These are phyloP conservation scores for Epichloe baconii DNA, from an alignment of 2,329 filamentous ascomycete species.

Conservation along the genomic window DNA sequence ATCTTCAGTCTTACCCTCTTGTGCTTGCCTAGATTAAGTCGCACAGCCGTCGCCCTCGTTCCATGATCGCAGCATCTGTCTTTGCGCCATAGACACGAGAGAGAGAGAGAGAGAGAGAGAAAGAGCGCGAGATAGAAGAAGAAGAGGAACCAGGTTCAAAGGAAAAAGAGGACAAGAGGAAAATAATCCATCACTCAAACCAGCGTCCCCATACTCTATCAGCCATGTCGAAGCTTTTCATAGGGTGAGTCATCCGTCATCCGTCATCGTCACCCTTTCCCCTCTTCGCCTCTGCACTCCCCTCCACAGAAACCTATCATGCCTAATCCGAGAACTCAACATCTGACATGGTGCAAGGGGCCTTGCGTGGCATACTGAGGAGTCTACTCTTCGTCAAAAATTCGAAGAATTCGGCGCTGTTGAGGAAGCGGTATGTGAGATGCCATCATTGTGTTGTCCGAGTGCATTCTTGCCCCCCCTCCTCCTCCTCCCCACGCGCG, in stretches of 20 bases:
- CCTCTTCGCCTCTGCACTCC: constrained; percentile 1
- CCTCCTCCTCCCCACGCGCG: neutral
- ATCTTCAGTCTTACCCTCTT: constrained; percentile 1
- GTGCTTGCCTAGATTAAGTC: neutral
- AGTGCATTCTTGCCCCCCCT: neutral
- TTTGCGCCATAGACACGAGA: neutral
- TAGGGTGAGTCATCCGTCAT: constrained; percentile 52
- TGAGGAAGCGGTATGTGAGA: constrained; percentile 78
- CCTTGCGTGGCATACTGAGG: constrained; percentile 97
- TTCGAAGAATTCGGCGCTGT: constrained; percentile 86
- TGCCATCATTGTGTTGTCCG: constrained; percentile 2
- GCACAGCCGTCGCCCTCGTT: neutral
- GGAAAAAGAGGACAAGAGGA: neutral
- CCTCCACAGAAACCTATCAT: neutral
- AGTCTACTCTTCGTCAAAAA: constrained; percentile 71
- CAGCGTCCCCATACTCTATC: constrained; percentile 6
- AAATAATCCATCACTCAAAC: neutral
- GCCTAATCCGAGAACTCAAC: neutral
- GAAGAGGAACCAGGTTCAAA: too few relatives aligned
- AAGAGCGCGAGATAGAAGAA: too few relatives aligned
- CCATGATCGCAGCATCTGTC: neutral
- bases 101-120: constrained; percentile 2
- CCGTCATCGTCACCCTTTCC: neutral
- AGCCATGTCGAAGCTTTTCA: constrained; percentile 85
- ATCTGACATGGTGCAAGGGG: constrained; percentile 43